Conservation (phyloP, 352 stramenopile genomes). For the Pythium sukuiense region DNA sequence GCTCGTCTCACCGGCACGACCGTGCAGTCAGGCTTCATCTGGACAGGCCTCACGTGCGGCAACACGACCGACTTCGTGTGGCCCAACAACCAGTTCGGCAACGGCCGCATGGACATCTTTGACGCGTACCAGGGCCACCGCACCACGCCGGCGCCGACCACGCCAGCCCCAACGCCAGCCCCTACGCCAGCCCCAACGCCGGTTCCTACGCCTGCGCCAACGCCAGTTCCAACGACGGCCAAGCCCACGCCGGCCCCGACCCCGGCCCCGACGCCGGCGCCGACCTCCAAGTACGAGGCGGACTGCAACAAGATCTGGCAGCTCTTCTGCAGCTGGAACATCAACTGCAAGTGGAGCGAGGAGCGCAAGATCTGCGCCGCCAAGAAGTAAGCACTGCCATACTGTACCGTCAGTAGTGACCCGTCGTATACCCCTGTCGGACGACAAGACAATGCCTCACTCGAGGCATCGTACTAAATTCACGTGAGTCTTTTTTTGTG, state of each 20-base stretch:
- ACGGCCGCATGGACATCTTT: neutral
- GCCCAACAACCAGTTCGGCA: neutral
- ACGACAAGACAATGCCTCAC: neutral
- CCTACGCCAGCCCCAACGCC: conserved; percentile 1
- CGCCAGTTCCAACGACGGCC: neutral
- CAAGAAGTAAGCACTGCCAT: neutral
- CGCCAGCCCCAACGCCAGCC: neutral
- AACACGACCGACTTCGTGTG: neutral
- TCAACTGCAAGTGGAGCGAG: conserved; percentile 18
- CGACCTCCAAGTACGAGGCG: conserved; percentile 12
- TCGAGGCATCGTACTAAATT: neutral
- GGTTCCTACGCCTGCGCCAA: conserved; percentile 4
- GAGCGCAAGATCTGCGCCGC: conserved; percentile 12
- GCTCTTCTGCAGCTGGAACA: conserved; percentile 18
- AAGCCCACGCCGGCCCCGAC: conserved; percentile 6
- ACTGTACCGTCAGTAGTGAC: too few relatives aligned
- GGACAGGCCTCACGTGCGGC: conserved; percentile 2
- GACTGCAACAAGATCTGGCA: conserved; percentile 22
- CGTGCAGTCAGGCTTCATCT: conserved; percentile 4
- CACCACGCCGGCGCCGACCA: conserved; percentile 4
- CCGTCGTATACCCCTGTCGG: neutral
- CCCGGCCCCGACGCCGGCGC: conserved; percentile 12
- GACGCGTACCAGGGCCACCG: neutral
- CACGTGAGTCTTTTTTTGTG: neutral
- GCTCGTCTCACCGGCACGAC: conserved; percentile 3